Evolutionary conservation across 352 stramenopile species (phyloP).

Genomic region (Phytophthora tubulina): DNA sequence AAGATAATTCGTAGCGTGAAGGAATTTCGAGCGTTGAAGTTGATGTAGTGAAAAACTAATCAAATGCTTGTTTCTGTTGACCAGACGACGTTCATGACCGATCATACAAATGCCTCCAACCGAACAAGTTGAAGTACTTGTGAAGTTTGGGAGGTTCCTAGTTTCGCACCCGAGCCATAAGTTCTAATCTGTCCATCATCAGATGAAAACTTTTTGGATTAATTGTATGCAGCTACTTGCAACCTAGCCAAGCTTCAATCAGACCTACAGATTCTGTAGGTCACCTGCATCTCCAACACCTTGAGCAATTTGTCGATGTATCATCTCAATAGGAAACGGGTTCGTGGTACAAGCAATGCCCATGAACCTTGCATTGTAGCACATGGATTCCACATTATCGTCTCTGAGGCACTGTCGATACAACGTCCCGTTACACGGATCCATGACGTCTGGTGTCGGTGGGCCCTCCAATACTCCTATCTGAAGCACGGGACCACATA

Average conservation of each 20-base stretch:
- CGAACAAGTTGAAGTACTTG: no score
- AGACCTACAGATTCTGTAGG: background rate
- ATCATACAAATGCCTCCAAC: no score
- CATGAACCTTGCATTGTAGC: constrained; percentile 48
- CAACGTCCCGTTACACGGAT: constrained; percentile 37
- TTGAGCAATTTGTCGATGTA: constrained; percentile 41
- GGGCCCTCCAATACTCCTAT: background rate
- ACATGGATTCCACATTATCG: constrained; percentile 27
- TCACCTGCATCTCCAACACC: constrained; percentile 39
- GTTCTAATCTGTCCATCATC: no score
- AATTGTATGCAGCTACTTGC: constrained; percentile 8
- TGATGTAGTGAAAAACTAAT: no score
- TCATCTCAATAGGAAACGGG: constrained; percentile 33
- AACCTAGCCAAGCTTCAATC: constrained; percentile 51
- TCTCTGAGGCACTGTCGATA: constrained; percentile 31
- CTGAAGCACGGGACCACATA: constrained; percentile 4
- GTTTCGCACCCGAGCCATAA: no score
- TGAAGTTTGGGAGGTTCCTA: no score
- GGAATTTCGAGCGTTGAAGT: no score
- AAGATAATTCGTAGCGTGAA: no score
- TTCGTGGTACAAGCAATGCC: constrained; percentile 37
- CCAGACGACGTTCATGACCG: no score
- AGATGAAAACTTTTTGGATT: no score
- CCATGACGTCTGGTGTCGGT: constrained; percentile 3
- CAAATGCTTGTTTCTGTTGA: no score